A percentile compares a stretch with the other conserved stretches of the same genome.
Conservation (phyloP, 345 rosid genomes). For the Isatis tinctoria region DNA sequence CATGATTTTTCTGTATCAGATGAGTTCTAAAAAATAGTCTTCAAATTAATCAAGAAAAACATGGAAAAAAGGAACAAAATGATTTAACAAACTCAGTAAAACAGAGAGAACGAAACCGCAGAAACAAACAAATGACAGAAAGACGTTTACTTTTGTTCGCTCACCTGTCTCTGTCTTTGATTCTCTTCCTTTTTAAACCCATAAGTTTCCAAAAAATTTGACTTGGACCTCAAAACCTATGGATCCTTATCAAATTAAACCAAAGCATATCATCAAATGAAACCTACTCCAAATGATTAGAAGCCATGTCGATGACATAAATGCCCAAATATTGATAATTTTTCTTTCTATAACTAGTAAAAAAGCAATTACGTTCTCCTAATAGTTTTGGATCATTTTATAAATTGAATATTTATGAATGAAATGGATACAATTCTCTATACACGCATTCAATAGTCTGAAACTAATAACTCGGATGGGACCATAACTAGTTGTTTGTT, state of each 20-base stretch:
- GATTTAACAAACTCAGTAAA: background rate
- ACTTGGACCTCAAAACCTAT: constrained; percentile 2
- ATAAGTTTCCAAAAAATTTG: constrained; percentile 2
- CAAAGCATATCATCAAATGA: background rate
- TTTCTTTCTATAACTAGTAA: background rate
- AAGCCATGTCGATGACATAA: background rate
- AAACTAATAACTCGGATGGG: constrained; percentile 7
- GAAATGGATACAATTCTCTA: background rate
- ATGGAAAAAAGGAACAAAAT: background rate
- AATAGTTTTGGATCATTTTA: constrained; percentile 6
- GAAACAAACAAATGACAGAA: constrained; percentile 27
- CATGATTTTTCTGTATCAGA: background rate
- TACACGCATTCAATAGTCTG: constrained; percentile 13
- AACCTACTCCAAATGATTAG: background rate
- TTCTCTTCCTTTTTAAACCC: constrained; percentile 5
- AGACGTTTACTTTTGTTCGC: constrained; percentile 15
- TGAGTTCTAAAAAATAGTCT: background rate
- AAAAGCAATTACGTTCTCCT: background rate
- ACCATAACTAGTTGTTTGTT: constrained; percentile 15
- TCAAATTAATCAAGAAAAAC: background rate
- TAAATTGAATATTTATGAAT: background rate
- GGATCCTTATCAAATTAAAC: background rate
- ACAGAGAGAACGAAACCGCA: background rate
- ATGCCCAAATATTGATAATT: background rate
- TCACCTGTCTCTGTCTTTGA: constrained; percentile 14